These are phyloP conservation scores for Capsicum rhomboideum DNA, from an alignment of 257 asterid genomes.

Conservation along the genomic window DNA sequence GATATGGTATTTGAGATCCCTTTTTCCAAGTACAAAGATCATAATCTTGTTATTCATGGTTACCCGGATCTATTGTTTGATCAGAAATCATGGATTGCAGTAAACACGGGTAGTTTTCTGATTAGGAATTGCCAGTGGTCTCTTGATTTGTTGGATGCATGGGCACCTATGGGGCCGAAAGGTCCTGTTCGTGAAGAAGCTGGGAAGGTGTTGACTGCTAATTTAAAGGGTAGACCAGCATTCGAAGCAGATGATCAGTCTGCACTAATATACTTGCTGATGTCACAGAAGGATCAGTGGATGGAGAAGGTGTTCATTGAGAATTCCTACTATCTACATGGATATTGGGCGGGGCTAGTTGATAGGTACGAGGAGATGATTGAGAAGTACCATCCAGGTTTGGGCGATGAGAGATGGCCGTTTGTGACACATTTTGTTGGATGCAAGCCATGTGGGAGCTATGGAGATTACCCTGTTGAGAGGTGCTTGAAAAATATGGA, in stretches of 20 bases:
- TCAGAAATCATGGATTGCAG: constrained; percentile 84
- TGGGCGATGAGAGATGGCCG: constrained; percentile 97
- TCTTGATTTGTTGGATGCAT: constrained; percentile 82
- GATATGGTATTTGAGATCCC: constrained; percentile 83
- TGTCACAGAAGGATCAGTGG: constrained; percentile 57
- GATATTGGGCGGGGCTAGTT: constrained; percentile 92
- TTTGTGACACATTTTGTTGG: constrained; percentile 96
- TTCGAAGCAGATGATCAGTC: constrained; percentile 98
- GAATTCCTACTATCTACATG: constrained; percentile 76
- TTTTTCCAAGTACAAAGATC: constrained; percentile 41
- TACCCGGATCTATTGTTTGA: constrained; percentile 64
- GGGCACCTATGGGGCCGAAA: constrained; percentile 97
- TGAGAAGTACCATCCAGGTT: constrained; percentile 80
- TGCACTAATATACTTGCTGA: constrained; percentile 70
- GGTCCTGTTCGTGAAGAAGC: constrained; percentile 83
- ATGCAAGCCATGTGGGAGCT: constrained; percentile 92
- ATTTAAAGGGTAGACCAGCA: constrained; percentile 82
- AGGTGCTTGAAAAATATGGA: constrained; percentile 91
- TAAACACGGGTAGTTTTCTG: constrained; percentile 87
- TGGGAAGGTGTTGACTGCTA: constrained; percentile 74
- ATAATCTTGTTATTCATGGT: constrained; percentile 80
- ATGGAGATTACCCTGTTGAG: constrained; percentile 85
- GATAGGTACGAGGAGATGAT: constrained; percentile 92
- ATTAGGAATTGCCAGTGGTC: constrained; percentile 90
- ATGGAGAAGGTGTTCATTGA: constrained; percentile 75